Evolutionary conservation across 2,329 filamentous ascomycete genomes (phyloP).

Genomic region (Fusarium annulatum): DNA sequence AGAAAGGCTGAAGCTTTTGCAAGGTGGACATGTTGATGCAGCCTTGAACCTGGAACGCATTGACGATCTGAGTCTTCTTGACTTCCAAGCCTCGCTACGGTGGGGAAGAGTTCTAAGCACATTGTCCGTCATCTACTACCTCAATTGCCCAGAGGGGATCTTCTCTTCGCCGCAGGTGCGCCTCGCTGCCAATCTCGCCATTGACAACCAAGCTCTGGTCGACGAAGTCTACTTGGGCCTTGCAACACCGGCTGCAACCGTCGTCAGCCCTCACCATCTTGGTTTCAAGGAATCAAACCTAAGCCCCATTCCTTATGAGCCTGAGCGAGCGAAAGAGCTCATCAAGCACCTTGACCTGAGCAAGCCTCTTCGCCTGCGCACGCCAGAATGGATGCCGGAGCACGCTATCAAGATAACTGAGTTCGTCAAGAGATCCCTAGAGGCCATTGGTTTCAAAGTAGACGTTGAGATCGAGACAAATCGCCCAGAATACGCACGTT

Average conservation of each 20-base stretch:
- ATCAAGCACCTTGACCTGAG: not conserved
- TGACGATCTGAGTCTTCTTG: not conserved
- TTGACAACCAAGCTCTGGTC: not conserved
- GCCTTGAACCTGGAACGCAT: not conserved
- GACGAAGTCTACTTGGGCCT: not conserved
- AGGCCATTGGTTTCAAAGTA: not conserved
- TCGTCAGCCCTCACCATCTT: not conserved
- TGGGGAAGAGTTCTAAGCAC: not conserved
- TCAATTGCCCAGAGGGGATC: not conserved
- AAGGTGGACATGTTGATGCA: not conserved
- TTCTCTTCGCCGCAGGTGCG: not conserved
- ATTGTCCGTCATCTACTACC: not conserved
- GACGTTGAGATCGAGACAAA: not conserved
- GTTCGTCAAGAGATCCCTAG: not conserved
- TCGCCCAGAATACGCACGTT: not conserved
- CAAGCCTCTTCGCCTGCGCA: not conserved
- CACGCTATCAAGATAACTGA: not conserved
- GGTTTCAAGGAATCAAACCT: not conserved
- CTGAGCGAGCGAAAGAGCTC: not conserved
- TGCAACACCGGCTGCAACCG: not conserved
- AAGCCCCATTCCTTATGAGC: not conserved
- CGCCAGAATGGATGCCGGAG: not conserved
- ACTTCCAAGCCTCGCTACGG: not conserved
- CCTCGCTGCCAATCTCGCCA: not conserved
- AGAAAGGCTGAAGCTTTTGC: not conserved